Conservation (phyloP, 257 asterid genomes). For the Solanum pinnatisectum region DNA sequence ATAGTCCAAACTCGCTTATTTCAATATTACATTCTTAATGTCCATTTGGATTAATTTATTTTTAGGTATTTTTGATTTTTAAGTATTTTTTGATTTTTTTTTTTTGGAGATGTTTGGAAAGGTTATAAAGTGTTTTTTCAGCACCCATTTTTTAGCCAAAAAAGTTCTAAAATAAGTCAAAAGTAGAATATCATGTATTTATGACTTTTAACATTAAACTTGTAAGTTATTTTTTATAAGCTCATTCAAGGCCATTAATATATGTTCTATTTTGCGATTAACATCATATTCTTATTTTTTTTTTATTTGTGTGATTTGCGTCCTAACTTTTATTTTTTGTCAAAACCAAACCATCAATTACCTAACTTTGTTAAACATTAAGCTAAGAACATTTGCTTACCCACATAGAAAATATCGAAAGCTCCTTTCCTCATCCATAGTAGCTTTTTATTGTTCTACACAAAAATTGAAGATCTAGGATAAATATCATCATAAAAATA, state of each 20-base stretch:
- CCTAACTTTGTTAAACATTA: not conserved
- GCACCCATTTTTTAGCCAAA: too few species aligned
- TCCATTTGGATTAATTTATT: too few species aligned
- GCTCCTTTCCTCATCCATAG: not conserved
- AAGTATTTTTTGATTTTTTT: too few species aligned
- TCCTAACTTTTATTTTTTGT: not conserved
- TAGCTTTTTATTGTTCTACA: not conserved
- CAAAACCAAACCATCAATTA: not conserved
- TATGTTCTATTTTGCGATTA: not conserved
- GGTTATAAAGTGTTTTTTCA: too few species aligned
- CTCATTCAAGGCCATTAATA: not conserved
- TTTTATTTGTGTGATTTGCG: not conserved
- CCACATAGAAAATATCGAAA: not conserved
- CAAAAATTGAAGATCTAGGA: not conserved
- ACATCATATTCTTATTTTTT: not conserved
- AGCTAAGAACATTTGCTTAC: not conserved
- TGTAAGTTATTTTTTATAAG: too few species aligned
- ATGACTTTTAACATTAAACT: fast-evolving
- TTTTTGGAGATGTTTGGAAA: fast-evolving
- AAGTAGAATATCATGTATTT: too few species aligned
- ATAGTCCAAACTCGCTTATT: not conserved
- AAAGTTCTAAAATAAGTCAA: too few species aligned
- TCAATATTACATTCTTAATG: not conserved
- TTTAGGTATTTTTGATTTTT: fast-evolving
- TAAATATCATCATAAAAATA: not conserved